phyloP scores from a whole-genome alignment of 306 rosid species.

The Cucumis cinereus region DNA sequence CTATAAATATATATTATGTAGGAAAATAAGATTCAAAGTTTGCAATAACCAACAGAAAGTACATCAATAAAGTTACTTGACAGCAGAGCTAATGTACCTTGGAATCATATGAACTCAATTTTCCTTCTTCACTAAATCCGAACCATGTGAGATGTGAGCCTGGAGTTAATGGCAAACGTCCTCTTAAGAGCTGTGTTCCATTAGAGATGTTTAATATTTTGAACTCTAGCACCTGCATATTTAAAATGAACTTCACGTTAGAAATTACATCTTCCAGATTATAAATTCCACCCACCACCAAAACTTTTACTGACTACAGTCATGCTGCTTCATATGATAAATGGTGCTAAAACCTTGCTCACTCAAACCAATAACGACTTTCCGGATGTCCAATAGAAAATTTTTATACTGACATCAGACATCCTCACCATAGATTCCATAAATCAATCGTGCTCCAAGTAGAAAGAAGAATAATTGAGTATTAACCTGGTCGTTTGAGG shows the following conservation, averaged over 20 bases:
- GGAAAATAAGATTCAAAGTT: slow-evolving; percentile 4
- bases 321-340: not conserved
- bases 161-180: slow-evolving; percentile 72
- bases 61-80: not conserved
- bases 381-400: not conserved
- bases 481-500: slow-evolving; percentile 73
- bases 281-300: not conserved
- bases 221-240: slow-evolving; percentile 62
- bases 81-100: slow-evolving; percentile 34
- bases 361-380: not conserved
- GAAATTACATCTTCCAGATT: not conserved
- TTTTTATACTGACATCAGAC: not conserved
- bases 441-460: not conserved
- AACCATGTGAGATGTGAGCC: slow-evolving; percentile 76
- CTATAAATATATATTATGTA: slow-evolving; percentile 26
- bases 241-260: not conserved
- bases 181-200: slow-evolving; percentile 42
- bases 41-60: slow-evolving; percentile 9
- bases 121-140: slow-evolving; percentile 90
- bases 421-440: not conserved
- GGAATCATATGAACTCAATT: slow-evolving; percentile 76
- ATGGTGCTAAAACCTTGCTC: not conserved
- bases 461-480: not conserved
- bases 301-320: not conserved
- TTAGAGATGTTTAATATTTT: slow-evolving; percentile 43